Percentiles rank a stretch among this genome's conserved stretches.
Conservation (phyloP, 2,329 filamentous ascomycete genomes). For the Cercospora sesami region DNA sequence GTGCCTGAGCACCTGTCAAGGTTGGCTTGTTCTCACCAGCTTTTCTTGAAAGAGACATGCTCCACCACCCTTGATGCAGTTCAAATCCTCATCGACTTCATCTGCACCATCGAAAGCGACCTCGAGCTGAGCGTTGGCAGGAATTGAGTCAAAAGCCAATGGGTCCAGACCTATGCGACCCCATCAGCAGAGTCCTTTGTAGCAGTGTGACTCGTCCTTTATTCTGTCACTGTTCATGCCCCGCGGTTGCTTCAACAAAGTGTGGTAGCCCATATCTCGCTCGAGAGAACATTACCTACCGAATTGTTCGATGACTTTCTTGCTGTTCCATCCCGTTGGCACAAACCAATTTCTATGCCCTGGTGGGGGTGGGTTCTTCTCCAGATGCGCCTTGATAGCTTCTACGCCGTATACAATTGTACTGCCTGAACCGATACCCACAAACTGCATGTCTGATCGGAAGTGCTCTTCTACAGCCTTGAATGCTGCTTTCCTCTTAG, state of each 20-base stretch:
- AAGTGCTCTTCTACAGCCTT: slow-evolving; percentile 74
- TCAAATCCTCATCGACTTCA: slow-evolving; percentile 90
- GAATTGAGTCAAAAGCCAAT: slow-evolving; percentile 74
- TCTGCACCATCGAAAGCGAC: slow-evolving; percentile 96
- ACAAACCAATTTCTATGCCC: slow-evolving; percentile 75
- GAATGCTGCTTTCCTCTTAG: slow-evolving; percentile 73
- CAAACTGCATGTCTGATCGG: slow-evolving; percentile 59
- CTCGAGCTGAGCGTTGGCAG: slow-evolving; percentile 66
- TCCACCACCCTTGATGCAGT: slow-evolving; percentile 96
- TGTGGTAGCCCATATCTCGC: not conserved
- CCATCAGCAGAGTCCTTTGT: not conserved
- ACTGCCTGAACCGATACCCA: slow-evolving; percentile 79
- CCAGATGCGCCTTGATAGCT: slow-evolving; percentile 66
- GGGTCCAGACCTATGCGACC: slow-evolving; percentile 59
- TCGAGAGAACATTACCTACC: slow-evolving; percentile 37
- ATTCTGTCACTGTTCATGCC: not conserved
- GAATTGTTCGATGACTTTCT: slow-evolving; percentile 77
- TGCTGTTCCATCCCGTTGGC: slow-evolving; percentile 88
- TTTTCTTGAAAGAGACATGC: slow-evolving; percentile 99
- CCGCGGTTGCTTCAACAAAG: not conserved
- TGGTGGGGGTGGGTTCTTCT: slow-evolving; percentile 41
- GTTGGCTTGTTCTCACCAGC: slow-evolving; percentile 47
- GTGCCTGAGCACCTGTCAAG: slow-evolving; percentile 53
- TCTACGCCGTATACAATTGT: slow-evolving; percentile 84
- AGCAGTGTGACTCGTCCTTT: not conserved